Percentiles rank a stretch among this genome's conserved stretches.
phyloP scores from a whole-genome alignment of 2,329 filamentous ascomycete genomes.

The Keithomyces neogunnii region DNA sequence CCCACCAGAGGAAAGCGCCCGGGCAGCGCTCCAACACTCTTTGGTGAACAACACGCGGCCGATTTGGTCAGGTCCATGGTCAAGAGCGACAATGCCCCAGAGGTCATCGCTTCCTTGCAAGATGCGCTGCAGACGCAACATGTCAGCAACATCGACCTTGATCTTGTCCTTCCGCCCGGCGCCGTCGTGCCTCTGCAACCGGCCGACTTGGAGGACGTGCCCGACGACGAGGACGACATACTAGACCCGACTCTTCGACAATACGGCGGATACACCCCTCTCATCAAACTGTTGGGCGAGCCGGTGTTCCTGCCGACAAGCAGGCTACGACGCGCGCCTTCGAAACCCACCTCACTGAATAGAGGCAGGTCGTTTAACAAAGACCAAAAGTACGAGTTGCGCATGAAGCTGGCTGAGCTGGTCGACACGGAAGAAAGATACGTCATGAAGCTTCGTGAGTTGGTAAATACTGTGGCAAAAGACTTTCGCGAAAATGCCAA shows the following conservation, averaged over 20 bases:
- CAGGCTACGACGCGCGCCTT: constrained; percentile 75
- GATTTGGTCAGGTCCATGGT: constrained; percentile 81
- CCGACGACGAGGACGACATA: constrained; percentile 57
- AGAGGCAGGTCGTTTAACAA: constrained; percentile 68
- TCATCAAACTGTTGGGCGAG: constrained; percentile 75
- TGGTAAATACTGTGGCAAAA: constrained; percentile 72
- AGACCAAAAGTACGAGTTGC: constrained; percentile 74
- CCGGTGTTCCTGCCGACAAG: constrained; percentile 81
- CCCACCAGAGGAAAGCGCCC: constrained; percentile 49
- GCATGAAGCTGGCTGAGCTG: constrained; percentile 82
- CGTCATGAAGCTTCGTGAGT: constrained; percentile 75
- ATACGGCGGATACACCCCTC: constrained; percentile 68
- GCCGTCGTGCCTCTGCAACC: constrained; percentile 59
- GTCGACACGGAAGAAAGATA: constrained; percentile 93
- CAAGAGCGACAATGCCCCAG: constrained; percentile 65
- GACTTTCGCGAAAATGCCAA: constrained; percentile 69
- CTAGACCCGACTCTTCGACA: constrained; percentile 56
- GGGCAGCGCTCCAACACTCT: constrained; percentile 60
- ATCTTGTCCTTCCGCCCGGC: constrained; percentile 74
- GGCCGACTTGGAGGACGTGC: constrained; percentile 50
- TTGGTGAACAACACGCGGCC: constrained; percentile 87
- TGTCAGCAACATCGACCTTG: constrained; percentile 77
- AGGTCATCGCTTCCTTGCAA: constrained; percentile 65
- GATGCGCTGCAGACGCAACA: constrained; percentile 73
- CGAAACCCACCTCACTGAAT: constrained; percentile 73